Conservation (phyloP, 257 asterid species). For the Thymus mandschuricus region DNA sequence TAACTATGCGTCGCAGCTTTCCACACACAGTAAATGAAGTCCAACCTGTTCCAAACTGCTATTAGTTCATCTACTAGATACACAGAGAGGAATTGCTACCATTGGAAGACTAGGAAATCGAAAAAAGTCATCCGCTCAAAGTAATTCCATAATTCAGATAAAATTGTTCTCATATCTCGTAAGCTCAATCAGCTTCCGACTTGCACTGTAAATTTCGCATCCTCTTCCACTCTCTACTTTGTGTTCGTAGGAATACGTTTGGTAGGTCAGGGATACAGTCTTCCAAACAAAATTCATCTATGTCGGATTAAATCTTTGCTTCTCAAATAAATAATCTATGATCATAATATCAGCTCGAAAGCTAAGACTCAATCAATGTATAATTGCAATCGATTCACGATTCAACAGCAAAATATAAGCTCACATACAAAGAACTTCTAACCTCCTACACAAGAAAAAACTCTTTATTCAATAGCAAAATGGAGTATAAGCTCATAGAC, state of each 20-base stretch:
- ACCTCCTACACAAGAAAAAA: background rate
- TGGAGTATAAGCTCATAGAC: too few species aligned
- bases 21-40: conserved; percentile 99
- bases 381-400: background rate
- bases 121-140: conserved; percentile 6
- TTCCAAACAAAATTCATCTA: too few species aligned
- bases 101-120: background rate
- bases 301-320: too few species aligned
- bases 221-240: background rate
- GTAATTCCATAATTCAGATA: background rate
- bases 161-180: background rate
- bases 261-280: background rate
- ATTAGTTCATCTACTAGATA: conserved; percentile 32
- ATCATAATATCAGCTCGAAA: background rate
- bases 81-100: background rate
- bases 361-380: background rate
- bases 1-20: conserved; percentile 85
- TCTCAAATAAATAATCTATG: background rate
- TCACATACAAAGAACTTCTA: background rate
- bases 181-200: conserved; percentile 7
- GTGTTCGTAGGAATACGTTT: background rate
- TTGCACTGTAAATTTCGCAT: background rate
- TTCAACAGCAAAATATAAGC: background rate
- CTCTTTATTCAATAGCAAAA: too few species aligned
- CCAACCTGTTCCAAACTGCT: conserved; percentile 74